Base-by-base conservation (phyloP, 2,329 filamentous ascomycete species). In the Colletotrichum cordylinicola region DNA sequence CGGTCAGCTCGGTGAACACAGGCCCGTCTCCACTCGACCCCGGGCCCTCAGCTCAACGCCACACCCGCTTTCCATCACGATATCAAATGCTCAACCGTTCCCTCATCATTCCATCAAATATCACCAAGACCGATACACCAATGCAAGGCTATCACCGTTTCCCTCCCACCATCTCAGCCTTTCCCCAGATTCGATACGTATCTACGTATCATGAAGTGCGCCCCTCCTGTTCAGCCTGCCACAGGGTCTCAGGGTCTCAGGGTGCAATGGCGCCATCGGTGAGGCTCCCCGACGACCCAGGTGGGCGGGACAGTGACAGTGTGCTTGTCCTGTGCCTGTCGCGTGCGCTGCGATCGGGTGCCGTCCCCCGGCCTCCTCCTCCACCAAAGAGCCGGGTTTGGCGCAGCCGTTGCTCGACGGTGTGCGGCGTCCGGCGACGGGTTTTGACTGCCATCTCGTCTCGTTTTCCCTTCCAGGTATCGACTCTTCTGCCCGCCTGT, bases 131-230 rank as follows among this genome's bases (percentile, higher is more conserved):
- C 60, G 39, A 58, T 29, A 18, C 52, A 56, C 64, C 58, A 21
- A 76, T 66, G 74, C 64, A 74, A 74, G 74, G 70, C 74, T 69
- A 60, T 69, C 24, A 29, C 39, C 27, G n/a, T 21, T 16, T 27
- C 27, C 70, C 7, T 73, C 64, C 33, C 35, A 15, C 70, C 70
- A 64, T 74, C 21, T 66, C 70, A 76, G 74, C 70, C 74, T 74
- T 74, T 74, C 74, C 74, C 74, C 74, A 37, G 74, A 76, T 74
- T 76, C 58, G 58, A 76, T 76, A 76, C 74, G 74, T 75, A 75
- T 29, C 56, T 75, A 75, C 70, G 73, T 73, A 73, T 75, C 70
- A 35, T 35, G 70, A 68, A 24, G 58, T 39, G 55, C 55, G 73
- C 73, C 73, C 73, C 73, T 75, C 73, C 64, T 62, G 70, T 68